Conservation (phyloP, 768 basidiomycete species). For the Hygrocybe coccinea region DNA sequence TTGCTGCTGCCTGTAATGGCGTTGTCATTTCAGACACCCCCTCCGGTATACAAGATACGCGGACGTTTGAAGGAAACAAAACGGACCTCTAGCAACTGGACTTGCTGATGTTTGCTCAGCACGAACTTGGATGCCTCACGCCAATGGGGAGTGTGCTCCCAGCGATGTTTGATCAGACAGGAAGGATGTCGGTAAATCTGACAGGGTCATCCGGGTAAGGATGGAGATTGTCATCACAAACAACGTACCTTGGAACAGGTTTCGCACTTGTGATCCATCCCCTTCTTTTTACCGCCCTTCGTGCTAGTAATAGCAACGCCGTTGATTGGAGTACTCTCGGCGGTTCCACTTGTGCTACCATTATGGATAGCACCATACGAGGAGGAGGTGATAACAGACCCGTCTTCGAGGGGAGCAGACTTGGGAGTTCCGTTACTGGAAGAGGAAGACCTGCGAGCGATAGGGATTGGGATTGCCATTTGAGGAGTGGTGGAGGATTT, state of each 20-base stretch:
- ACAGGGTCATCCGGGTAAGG: neutral
- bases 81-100: constrained; percentile 85
- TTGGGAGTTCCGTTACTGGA: neutral
- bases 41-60: neutral
- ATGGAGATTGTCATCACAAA: constrained; percentile 3
- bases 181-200: constrained; percentile 89
- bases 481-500: neutral
- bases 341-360: neutral
- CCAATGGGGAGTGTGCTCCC: constrained; percentile 98
- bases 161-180: constrained; percentile 94
- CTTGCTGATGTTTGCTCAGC: constrained; percentile 94
- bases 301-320: constrained; percentile 20
- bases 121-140: constrained; percentile 85
- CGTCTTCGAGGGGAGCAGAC: neutral
- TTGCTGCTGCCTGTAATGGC: constrained; percentile 74
- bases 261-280: constrained; percentile 86
- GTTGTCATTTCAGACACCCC: neutral
- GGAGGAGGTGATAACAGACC: constrained; percentile 1
- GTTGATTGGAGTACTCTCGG: neutral
- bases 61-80: constrained; percentile 1
- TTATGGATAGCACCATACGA: constrained; percentile 12
- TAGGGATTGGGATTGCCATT: neutral
- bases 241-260: constrained; percentile 81
- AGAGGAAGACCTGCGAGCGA: neutral
- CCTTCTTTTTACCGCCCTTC: constrained; percentile 66